Percentiles rank a stretch among this genome's conserved stretches.
Evolutionary conservation across 805 yeast species (phyloP).

Genomic region (Wickerhamiella sorbophila): DNA sequence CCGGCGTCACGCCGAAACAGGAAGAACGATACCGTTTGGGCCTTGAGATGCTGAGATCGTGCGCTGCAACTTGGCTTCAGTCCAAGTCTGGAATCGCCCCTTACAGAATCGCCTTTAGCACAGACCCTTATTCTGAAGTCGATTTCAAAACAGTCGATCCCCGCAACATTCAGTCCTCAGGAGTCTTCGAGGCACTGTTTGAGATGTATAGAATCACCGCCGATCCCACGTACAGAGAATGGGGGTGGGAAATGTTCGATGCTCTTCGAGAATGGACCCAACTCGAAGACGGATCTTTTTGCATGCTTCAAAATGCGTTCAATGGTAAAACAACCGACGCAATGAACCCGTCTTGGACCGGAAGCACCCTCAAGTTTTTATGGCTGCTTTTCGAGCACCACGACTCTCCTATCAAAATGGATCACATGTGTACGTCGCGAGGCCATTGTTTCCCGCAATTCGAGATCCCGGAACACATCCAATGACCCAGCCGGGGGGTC

Average conservation of each 20-base stretch:
- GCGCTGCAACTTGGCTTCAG: background rate
- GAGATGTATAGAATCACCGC: background rate
- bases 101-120: background rate
- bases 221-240: background rate
- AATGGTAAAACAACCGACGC: background rate
- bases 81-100: background rate
- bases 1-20: background rate
- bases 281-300: background rate
- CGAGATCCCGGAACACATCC: no score
- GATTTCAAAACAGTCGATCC: background rate
- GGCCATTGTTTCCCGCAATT: background rate
- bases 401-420: background rate
- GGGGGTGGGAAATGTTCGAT: background rate
- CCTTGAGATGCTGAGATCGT: background rate
- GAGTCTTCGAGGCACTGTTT: background rate
- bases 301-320: background rate
- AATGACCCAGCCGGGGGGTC: no score
- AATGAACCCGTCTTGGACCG: background rate
- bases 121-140: background rate
- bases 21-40: background rate
- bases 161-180: background rate
- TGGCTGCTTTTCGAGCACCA: background rate
- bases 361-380: background rate
- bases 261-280: background rate
- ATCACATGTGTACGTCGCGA: background rate